Percentiles rank a stretch among this genome's conserved stretches.
Evolutionary conservation across 768 basidiomycete species (phyloP).

Genomic region (Tulasnella sp.): DNA sequence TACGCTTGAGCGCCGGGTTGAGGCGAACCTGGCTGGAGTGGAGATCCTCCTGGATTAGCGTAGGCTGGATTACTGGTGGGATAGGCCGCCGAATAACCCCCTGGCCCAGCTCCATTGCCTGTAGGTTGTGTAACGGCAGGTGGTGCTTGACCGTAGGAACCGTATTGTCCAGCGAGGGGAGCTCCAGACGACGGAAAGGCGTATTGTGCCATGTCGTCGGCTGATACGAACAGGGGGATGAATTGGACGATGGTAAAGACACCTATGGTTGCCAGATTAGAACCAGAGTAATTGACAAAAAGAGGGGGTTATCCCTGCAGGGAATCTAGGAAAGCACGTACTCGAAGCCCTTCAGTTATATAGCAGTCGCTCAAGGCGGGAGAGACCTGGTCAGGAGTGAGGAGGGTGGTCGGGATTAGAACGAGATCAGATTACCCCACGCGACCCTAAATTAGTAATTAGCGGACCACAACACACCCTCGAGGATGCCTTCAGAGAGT

Average conservation of each 20-base stretch:
- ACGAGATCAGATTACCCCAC: constrained; percentile 5
- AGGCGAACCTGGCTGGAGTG: not conserved
- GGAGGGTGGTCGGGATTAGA: not conserved
- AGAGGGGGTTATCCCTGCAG: not conserved
- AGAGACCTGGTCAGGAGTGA: not conserved
- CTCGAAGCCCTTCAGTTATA: not conserved
- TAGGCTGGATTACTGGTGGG: not conserved
- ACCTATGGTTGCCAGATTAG: constrained; percentile 2
- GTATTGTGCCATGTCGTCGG: constrained; percentile 12
- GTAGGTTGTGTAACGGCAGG: not conserved
- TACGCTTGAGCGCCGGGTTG: constrained; percentile 3
- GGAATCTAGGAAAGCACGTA: not conserved
- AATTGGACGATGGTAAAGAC: not conserved
- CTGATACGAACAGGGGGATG: constrained; percentile 16
- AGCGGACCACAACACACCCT: not conserved
- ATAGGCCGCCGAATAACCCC: not conserved
- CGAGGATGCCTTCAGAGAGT: not conserved
- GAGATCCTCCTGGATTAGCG: not conserved
- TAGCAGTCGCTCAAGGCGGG: not conserved
- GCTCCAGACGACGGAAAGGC: not conserved
- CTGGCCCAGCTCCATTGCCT: constrained; percentile 4
- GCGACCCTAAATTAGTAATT: not conserved
- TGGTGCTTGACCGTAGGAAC: not conserved
- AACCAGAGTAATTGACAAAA: not conserved
- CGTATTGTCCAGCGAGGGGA: not conserved